Conservation (phyloP, 768 basidiomycete genomes). For the Phlebiopsis flavidoalba region DNA sequence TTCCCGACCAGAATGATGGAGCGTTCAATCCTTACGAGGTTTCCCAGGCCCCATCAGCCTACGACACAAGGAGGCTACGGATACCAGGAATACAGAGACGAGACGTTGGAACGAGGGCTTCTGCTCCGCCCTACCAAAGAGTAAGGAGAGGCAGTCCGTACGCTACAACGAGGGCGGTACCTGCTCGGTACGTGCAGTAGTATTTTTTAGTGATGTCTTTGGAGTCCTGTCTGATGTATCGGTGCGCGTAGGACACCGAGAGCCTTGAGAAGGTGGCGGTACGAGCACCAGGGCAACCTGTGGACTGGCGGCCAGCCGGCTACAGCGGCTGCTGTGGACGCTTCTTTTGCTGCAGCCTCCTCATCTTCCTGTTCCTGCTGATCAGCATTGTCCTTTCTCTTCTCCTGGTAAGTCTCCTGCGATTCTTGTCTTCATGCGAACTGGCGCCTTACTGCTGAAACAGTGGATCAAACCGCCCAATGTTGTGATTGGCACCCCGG, state of each 20-base stretch:
- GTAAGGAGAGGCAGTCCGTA: slow-evolving; percentile 20
- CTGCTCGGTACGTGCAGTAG: background rate
- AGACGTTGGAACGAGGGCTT: slow-evolving; percentile 17
- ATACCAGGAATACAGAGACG: slow-evolving; percentile 21
- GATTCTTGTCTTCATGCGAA: background rate
- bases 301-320: slow-evolving; percentile 69
- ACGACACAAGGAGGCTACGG: slow-evolving; percentile 43
- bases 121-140: slow-evolving; percentile 7
- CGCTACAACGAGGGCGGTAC: background rate
- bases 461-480: slow-evolving; percentile 80
- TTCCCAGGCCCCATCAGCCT: slow-evolving; percentile 43
- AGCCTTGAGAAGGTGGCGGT: slow-evolving; percentile 31
- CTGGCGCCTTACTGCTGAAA: background rate
- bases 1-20: slow-evolving; percentile 19
- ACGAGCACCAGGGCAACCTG: slow-evolving; percentile 54
- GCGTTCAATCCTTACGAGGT: slow-evolving; percentile 43
- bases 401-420: slow-evolving; percentile 47
- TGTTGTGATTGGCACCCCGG: slow-evolving; percentile 45
- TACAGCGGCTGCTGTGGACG: slow-evolving; percentile 57
- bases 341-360: slow-evolving; percentile 72
- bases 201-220: background rate
- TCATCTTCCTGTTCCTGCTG: slow-evolving; percentile 60
- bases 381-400: slow-evolving; percentile 62
- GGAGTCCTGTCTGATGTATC: background rate
- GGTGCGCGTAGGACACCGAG: slow-evolving; percentile 15